These are phyloP conservation scores for Volvox africanus DNA, from an alignment of 139 green algal genomes.

Conservation along the genomic window DNA sequence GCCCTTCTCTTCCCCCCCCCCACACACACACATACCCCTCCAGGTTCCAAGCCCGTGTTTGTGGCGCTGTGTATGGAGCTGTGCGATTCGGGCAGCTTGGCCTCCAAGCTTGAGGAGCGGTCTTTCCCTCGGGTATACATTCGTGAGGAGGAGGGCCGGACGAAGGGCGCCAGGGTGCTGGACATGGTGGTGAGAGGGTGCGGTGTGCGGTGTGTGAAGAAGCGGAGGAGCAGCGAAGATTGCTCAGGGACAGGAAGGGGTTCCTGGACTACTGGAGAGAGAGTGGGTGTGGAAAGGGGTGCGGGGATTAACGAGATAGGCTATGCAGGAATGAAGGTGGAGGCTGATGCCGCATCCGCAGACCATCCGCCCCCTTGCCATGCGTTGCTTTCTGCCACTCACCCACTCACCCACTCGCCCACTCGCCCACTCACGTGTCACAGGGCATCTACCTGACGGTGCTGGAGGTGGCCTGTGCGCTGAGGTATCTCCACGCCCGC, in stretches of 20 bases:
- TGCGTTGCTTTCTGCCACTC: background rate
- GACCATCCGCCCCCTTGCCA: background rate
- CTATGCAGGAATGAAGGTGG: too few species aligned
- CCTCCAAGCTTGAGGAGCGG: constrained; percentile 36
- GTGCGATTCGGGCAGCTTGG: constrained; percentile 32
- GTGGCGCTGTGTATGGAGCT: constrained; percentile 45
- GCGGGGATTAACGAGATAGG: too few species aligned
- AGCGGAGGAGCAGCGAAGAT: background rate
- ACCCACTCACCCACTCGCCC: background rate
- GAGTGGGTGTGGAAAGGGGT: too few species aligned
- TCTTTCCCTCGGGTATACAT: constrained; percentile 20
- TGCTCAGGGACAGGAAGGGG: background rate
- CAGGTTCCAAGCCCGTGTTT: constrained; percentile 43
- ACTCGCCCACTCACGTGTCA: background rate
- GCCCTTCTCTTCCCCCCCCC: too few species aligned
- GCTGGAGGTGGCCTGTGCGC: constrained; percentile 34
- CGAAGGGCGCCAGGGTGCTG: background rate
- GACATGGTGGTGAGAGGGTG: constrained; percentile 38
- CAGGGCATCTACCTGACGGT: constrained; percentile 43
- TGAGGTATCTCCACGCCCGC: constrained; percentile 36
- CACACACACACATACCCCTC: background rate
- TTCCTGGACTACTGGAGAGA: too few species aligned
- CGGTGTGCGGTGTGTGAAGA: background rate
- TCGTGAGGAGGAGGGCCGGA: background rate
- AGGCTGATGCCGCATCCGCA: too few species aligned